phyloP scores from a whole-genome alignment of 495 filamentous ascomycete genomes.

The Stereocaulon alpinum region DNA sequence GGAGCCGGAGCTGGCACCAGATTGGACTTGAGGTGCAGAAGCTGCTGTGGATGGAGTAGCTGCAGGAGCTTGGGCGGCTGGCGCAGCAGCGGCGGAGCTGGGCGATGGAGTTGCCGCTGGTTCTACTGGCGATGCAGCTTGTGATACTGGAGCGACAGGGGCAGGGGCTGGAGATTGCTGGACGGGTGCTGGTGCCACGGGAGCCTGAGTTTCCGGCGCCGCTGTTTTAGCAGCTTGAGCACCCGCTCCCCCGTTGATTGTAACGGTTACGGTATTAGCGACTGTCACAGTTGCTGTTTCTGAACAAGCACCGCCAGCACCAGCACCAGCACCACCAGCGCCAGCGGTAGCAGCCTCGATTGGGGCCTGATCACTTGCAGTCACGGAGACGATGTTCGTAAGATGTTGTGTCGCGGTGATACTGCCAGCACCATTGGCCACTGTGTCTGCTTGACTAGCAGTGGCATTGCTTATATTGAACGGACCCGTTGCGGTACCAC shows the following conservation, averaged over 20 bases:
- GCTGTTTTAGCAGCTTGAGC: neutral
- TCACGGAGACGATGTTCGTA: neutral
- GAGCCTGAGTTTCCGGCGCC: neutral
- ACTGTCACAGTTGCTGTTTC: slow-evolving; percentile 10
- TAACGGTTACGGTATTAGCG: slow-evolving; percentile 16
- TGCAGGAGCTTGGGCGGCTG: neutral
- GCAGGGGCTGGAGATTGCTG: neutral
- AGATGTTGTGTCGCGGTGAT: neutral
- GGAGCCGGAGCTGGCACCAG: neutral
- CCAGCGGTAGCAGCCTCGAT: neutral
- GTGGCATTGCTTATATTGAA: neutral
- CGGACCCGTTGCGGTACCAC: neutral
- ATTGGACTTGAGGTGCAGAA: neutral
- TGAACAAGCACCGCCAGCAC: slow-evolving; percentile 4
- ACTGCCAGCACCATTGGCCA: neutral
- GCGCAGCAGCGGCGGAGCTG: neutral
- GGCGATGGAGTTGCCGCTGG: neutral
- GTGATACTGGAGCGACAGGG: neutral
- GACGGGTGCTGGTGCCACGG: neutral
- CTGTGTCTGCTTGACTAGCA: neutral
- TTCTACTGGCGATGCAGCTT: neutral
- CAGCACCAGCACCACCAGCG: neutral
- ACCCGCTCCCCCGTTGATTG: slow-evolving; percentile 1
- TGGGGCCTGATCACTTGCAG: neutral
- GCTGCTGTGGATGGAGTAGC: neutral